phyloP scores from a whole-genome alignment of 1,139 yeast species.

The Debaryomyces fabryi region DNA sequence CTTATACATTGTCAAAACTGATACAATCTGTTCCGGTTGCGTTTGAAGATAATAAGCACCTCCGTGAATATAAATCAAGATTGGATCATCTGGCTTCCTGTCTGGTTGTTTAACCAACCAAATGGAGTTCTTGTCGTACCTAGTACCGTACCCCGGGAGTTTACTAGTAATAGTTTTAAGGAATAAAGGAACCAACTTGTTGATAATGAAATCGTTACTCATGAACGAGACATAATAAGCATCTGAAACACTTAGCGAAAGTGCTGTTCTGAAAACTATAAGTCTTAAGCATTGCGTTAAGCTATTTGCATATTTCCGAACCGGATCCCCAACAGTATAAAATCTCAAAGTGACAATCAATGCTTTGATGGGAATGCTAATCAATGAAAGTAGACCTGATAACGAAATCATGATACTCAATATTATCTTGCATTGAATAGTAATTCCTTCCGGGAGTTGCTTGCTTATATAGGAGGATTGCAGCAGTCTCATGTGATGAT shows the following conservation, averaged over 20 bases:
- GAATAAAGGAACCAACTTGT: constrained; percentile 5
- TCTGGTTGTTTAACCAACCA: constrained; percentile 41
- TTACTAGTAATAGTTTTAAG: background rate
- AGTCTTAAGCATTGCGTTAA: constrained; percentile 9
- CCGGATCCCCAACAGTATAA: constrained; percentile 10
- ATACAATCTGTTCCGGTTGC: constrained; percentile 35
- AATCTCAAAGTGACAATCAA: constrained; percentile 7
- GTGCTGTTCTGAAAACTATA: constrained; percentile 7
- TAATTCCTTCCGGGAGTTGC: background rate
- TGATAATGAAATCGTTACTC: constrained; percentile 1
- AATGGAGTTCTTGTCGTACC: constrained; percentile 34
- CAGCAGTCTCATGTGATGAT: background rate
- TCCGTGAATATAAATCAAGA: constrained; percentile 44
- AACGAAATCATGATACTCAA: background rate
- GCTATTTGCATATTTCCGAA: constrained; percentile 10
- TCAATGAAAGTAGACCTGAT: constrained; percentile 7
- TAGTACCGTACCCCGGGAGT: constrained; percentile 37
- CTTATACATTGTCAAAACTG: constrained; percentile 32
- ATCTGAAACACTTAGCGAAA: constrained; percentile 9
- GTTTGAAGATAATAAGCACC: constrained; percentile 48
- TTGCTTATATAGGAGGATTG: background rate
- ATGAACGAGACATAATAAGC: constrained; percentile 8
- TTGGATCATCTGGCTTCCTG: constrained; percentile 35
- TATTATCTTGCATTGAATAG: background rate
- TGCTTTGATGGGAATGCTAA: constrained; percentile 11